These are phyloP conservation scores for Sphaceloma murrayae DNA, from an alignment of 2,329 filamentous ascomycete genomes.

Conservation along the genomic window DNA sequence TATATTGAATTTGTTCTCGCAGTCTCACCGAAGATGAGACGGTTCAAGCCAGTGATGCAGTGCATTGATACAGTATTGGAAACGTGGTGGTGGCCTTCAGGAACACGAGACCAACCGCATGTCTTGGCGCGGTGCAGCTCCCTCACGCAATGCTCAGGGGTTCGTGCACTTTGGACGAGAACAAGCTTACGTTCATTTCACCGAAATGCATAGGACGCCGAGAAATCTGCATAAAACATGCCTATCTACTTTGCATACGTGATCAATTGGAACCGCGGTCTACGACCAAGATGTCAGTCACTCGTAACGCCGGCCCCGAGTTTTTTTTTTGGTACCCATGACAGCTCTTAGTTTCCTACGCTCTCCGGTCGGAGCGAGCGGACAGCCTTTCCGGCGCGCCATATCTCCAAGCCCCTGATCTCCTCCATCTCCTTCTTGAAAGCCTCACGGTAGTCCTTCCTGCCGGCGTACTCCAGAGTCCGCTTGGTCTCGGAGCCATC, in stretches of 20 bases:
- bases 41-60: too few species aligned
- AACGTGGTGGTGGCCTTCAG: too few species aligned
- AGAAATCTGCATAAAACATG: not conserved
- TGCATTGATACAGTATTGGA: too few species aligned
- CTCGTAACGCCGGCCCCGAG: not conserved
- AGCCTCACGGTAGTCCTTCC: slow-evolving; percentile 90
- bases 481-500: slow-evolving; percentile 91
- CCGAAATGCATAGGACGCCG: too few species aligned
- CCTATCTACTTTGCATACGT: not conserved
- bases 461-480: slow-evolving; percentile 93
- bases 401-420: slow-evolving; percentile 97
- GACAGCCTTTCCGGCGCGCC: slow-evolving; percentile 96
- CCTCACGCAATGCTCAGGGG: not conserved
- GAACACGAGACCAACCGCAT: slow-evolving; percentile 1
- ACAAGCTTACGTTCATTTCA: too few species aligned
- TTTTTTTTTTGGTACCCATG: not conserved
- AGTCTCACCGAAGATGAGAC: not conserved
- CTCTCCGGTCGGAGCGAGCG: slow-evolving; percentile 42
- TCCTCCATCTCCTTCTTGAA: slow-evolving; percentile 98
- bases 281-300: not conserved
- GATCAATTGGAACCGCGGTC: not conserved
- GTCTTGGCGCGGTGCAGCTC: slow-evolving; percentile 9
- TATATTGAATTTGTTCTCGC: not conserved
- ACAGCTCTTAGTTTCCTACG: slow-evolving; percentile 21
- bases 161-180: too few species aligned